phyloP scores from a whole-genome alignment of 2,329 filamentous ascomycete species.

The Stachybotrys echinatus region DNA sequence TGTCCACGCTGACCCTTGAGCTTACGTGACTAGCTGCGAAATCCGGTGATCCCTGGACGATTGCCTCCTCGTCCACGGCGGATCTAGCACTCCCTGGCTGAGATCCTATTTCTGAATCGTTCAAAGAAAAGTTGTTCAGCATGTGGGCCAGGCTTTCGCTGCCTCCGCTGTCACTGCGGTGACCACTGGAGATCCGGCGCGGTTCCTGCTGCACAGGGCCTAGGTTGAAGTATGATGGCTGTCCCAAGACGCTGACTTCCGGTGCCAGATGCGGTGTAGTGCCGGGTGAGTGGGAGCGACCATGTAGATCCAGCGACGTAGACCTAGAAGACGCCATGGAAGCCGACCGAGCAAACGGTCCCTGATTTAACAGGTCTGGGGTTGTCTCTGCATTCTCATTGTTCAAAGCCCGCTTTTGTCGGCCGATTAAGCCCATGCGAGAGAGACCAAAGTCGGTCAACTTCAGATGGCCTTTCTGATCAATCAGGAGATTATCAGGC shows the following conservation, averaged over 20 bases:
- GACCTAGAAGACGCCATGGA: slow-evolving; percentile 89
- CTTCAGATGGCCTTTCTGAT: slow-evolving; percentile 93
- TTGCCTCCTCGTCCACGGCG: slow-evolving; percentile 70
- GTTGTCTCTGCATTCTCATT: slow-evolving; percentile 72
- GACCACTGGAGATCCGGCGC: slow-evolving; percentile 64
- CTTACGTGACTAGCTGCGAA: slow-evolving; percentile 42
- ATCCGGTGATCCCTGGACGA: slow-evolving; percentile 72
- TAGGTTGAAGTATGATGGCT: slow-evolving; percentile 91
- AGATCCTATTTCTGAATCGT: slow-evolving; percentile 47
- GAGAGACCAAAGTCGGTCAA: slow-evolving; percentile 96
- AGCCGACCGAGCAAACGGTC: slow-evolving; percentile 78
- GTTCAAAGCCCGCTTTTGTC: slow-evolving; percentile 89
- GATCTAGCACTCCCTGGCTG: slow-evolving; percentile 45
- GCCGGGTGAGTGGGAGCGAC: slow-evolving; percentile 66
- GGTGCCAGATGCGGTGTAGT: slow-evolving; percentile 86
- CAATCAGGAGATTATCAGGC: slow-evolving; percentile 94
- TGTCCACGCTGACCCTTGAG: slow-evolving; percentile 25
- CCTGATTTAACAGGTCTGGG: slow-evolving; percentile 87
- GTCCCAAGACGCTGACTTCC: slow-evolving; percentile 56
- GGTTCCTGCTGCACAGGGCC: slow-evolving; percentile 52
- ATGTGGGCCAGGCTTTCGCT: slow-evolving; percentile 81
- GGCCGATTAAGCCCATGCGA: slow-evolving; percentile 92
- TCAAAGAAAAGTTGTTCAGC: slow-evolving; percentile 73
- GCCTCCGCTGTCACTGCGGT: slow-evolving; percentile 86
- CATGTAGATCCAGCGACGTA: slow-evolving; percentile 84